phyloP scores from a whole-genome alignment of 2,329 filamentous ascomycete genomes.

The Aspergillus amoenus region DNA sequence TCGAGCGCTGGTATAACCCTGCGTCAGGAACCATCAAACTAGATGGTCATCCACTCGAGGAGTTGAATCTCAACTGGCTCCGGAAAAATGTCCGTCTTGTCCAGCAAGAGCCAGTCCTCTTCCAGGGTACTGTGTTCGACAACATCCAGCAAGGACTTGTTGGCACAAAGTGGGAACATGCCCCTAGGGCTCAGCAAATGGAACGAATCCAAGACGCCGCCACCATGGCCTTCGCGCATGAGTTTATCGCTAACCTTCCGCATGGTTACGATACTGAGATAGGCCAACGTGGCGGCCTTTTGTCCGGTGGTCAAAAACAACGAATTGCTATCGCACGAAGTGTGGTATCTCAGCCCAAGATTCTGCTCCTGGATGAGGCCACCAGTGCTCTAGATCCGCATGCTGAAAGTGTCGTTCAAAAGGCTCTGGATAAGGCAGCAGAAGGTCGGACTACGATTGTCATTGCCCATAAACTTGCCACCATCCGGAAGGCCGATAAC shows the following conservation, averaged over 20 bases:
- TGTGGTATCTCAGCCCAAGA: constrained; percentile 85
- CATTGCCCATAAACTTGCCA: constrained; percentile 92
- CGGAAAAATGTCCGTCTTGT: constrained; percentile 90
- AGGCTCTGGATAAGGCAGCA: constrained; percentile 84
- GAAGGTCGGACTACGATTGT: constrained; percentile 90
- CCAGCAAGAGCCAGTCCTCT: constrained; percentile 88
- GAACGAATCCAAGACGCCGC: constrained; percentile 79
- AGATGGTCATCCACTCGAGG: constrained; percentile 78
- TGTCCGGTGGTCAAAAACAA: constrained; percentile 95
- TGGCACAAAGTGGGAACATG: constrained; percentile 73
- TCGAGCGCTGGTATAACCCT: constrained; percentile 92
- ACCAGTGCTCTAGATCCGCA: constrained; percentile 95
- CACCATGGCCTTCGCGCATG: constrained; percentile 88
- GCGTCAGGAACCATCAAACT: constrained; percentile 77
- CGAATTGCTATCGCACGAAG: constrained; percentile 92
- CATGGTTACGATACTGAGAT: constrained; percentile 92
- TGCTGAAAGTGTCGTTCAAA: constrained; percentile 91
- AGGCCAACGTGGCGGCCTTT: constrained; percentile 87
- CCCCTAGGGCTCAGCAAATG: constrained; percentile 64
- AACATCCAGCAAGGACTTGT: constrained; percentile 92
- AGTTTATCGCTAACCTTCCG: constrained; percentile 78
- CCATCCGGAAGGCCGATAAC: constrained; percentile 90
- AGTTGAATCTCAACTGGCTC: constrained; percentile 83
- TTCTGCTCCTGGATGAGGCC: constrained; percentile 90
- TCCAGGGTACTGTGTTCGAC: constrained; percentile 81